These are phyloP conservation scores for Pichia nakasei DNA, from an alignment of 805 yeast genomes.

Conservation along the genomic window DNA sequence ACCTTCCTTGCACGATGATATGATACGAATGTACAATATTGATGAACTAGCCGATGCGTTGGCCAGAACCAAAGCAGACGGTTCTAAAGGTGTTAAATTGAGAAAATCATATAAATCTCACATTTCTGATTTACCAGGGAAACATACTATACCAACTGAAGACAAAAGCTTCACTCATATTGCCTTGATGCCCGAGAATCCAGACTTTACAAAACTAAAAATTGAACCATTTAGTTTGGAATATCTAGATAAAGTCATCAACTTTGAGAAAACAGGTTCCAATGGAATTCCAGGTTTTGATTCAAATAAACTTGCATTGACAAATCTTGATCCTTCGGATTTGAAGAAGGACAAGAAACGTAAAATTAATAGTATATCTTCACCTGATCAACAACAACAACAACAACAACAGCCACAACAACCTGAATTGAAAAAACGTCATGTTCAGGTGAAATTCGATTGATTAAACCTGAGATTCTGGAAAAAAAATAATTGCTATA, in stretches of 20 bases:
- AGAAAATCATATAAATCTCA: constrained; percentile 94
- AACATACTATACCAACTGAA: constrained; percentile 51
- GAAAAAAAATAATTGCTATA: no score
- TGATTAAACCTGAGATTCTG: no score
- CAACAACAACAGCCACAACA: constrained; percentile 7
- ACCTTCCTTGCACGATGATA: constrained; percentile 69
- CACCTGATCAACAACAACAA: constrained; percentile 18
- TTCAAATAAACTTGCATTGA: constrained; percentile 54
- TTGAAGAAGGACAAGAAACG: constrained; percentile 22
- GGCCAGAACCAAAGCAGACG: constrained; percentile 81
- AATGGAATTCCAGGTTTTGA: constrained; percentile 76
- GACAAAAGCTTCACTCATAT: constrained; percentile 31
- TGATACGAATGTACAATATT: constrained; percentile 61
- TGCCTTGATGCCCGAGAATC: constrained; percentile 32
- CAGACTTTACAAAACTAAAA: constrained; percentile 27
- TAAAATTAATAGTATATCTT: constrained; percentile 13
- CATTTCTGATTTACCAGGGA: constrained; percentile 77
- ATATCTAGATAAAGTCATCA: constrained; percentile 40
- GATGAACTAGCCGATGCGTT: constrained; percentile 64
- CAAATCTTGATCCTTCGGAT: constrained; percentile 26
- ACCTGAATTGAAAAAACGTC: constrained; percentile 23
- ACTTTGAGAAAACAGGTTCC: constrained; percentile 55
- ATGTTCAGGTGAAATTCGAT: constrained; percentile 27
- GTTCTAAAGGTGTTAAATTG: constrained; percentile 84
- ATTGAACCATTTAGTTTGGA: constrained; percentile 42